Evolutionary conservation across 768 basidiomycete genomes (phyloP).

Genomic region (Collybiopsis confluens): DNA sequence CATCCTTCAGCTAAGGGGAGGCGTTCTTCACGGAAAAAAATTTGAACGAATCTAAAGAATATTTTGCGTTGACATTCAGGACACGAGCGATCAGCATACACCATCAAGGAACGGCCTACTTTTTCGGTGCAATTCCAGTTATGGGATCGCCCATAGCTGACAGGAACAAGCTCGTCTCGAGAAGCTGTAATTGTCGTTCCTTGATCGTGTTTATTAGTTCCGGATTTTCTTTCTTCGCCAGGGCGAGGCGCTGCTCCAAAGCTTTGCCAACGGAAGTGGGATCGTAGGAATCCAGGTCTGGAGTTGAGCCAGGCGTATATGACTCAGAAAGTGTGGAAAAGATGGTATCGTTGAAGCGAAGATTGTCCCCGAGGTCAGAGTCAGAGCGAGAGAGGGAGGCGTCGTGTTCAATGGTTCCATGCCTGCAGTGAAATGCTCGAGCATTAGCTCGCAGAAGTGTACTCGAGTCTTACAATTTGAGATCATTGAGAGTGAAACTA

Average conservation of each 20-base stretch:
- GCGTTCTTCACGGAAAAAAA: constrained; percentile 9
- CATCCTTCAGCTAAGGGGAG: constrained; percentile 7
- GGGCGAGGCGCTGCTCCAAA: constrained; percentile 4
- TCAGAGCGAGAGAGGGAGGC: constrained; percentile 7
- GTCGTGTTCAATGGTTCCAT: constrained; percentile 9
- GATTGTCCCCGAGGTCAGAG: constrained; percentile 4
- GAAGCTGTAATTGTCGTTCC: constrained; percentile 10
- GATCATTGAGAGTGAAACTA: constrained; percentile 14
- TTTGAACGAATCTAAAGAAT: constrained; percentile 4
- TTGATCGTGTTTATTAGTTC: constrained; percentile 10
- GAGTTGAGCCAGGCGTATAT: neutral
- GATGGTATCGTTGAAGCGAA: constrained; percentile 3
- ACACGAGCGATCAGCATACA: neutral
- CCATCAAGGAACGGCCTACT: neutral
- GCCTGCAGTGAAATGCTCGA: neutral
- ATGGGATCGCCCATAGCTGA: constrained; percentile 10
- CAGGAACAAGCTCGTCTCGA: constrained; percentile 12
- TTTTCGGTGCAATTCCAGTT: constrained; percentile 3
- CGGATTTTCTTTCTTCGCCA: constrained; percentile 10
- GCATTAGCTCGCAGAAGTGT: neutral
- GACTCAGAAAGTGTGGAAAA: constrained; percentile 4
- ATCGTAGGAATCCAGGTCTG: constrained; percentile 12
- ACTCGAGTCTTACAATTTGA: constrained; percentile 11
- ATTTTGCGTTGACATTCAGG: no score
- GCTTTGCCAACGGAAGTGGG: constrained; percentile 5